Evolutionary conservation across 148 eudicot genomes (phyloP), one percentile per base, ranked within the genome.

Genomic region (Silene latifolia): DNA sequence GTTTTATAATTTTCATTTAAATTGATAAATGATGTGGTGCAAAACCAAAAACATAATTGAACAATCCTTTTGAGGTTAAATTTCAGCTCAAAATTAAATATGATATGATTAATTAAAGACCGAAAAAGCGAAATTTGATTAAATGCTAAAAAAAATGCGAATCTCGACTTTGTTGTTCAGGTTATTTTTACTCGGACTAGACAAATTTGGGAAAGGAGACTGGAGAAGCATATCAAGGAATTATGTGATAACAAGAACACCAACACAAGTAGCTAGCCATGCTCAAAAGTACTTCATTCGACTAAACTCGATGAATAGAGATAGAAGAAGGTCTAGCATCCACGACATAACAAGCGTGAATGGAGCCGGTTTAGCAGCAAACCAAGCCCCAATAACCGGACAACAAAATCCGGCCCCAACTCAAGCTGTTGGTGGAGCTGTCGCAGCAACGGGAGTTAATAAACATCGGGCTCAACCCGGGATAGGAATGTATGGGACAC

Each of bases 211-310:
- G 19, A 91, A 91, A 79, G 97, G 97, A 9, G 97, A 91, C 75
- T 91, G 97, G 97, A 87, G 97, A 69, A 91, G 97, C 85, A 91
- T 91, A 76, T 91, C 97, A 27, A 84, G 97, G 46, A 91, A 91
- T 84, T 91, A 77, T 32, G 97, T 91, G 39, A 87, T 89, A 63
- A 86, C 97, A 32, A 88, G 97, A 66, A 91, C 97, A 23, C 97
- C 97, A 18, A 91, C 97, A 48, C 97, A 91, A 83, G 97, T 91
- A 48, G 97, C 97, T 47, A 91, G 97, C 35, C 97, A 91, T 79
- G 97, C 97, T 69, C 97, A 91, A 63, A 91, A 91, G 74, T 91
- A 91, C 80, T 91, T 91, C 85, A 91, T 91, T 15, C 84, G 97
- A 57, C 74, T 91, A 60, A 91, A 89, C 81, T 91, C 97, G 2